Percentiles rank a stretch among this genome's conserved stretches.
Conservation (phyloP, 306 rosid genomes). For the Rosa chinensis region DNA sequence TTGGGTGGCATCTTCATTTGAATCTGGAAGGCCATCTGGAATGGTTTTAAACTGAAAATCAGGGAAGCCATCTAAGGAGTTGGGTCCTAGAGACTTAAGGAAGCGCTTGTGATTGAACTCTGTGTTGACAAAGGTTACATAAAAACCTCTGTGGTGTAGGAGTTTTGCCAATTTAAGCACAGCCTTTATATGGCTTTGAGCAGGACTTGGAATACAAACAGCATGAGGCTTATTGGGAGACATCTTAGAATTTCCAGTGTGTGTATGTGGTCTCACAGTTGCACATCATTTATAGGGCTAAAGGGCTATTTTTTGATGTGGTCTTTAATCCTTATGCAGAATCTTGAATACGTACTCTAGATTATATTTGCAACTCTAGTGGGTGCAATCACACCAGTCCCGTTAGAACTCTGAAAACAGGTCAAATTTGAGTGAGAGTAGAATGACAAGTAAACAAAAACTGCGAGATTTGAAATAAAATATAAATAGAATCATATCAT, state of each 20-base stretch:
- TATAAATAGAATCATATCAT: no score
- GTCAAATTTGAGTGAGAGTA: no score
- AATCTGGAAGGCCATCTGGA: conserved; percentile 2
- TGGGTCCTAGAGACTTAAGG: not conserved
- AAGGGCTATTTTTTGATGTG: not conserved
- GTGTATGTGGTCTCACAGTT: not conserved
- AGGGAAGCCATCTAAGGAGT: not conserved
- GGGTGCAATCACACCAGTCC: no score
- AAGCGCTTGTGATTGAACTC: conserved; percentile 1
- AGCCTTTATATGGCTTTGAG: not conserved
- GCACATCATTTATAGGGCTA: not conserved
- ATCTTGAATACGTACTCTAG: no score
- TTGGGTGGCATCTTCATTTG: not conserved
- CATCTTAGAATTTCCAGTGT: not conserved
- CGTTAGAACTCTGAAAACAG: no score
- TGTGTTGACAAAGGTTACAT: not conserved
- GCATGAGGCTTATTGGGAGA: not conserved
- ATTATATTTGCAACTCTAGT: no score
- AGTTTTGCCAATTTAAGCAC: not conserved
- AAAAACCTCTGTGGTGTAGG: not conserved
- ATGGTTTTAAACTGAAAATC: not conserved
- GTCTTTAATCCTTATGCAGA: no score
- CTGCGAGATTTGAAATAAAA: no score
- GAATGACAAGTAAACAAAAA: no score
- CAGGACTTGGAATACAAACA: not conserved